Conservation (phyloP, 306 rosid genomes). For the Cucumis hystrix region DNA sequence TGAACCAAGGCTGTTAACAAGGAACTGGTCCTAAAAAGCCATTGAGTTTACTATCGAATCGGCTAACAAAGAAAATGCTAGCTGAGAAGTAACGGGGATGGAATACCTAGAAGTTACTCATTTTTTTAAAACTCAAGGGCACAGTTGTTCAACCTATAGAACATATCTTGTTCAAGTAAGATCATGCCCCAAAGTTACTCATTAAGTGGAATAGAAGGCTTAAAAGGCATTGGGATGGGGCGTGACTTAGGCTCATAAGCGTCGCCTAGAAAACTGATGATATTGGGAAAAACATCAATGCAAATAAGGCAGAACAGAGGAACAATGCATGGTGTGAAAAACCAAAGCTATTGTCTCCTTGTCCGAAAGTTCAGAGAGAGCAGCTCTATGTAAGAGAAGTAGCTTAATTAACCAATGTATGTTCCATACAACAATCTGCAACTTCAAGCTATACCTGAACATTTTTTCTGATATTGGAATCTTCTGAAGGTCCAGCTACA, state of each 20-base stretch:
- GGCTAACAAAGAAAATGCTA: neutral
- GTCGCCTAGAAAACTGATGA: neutral
- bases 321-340: too few relatives aligned
- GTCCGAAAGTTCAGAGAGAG: neutral
- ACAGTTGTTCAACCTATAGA: too few relatives aligned
- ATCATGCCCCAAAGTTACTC: neutral
- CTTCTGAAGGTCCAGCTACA: conserved; percentile 85
- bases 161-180: too few relatives aligned
- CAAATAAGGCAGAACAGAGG: neutral
- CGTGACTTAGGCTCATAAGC: neutral
- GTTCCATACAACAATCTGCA: neutral
- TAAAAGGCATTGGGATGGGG: neutral
- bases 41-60: neutral
- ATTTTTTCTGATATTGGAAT: conserved; percentile 83
- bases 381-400: neutral
- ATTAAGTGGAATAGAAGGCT: neutral
- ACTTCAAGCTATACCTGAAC: conserved; percentile 59
- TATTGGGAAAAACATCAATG: neutral
- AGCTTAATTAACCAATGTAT: neutral
- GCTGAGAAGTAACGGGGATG: neutral
- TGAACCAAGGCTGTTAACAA: neutral
- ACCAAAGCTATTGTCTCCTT: too few relatives aligned
- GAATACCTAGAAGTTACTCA: neutral
- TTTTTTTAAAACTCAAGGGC: too few relatives aligned
- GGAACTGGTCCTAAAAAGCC: neutral